A percentile compares a stretch with the other conserved stretches of the same genome.
Conservation (phyloP, 1,139 yeast species). For the Sugiyamaella castrensis region DNA sequence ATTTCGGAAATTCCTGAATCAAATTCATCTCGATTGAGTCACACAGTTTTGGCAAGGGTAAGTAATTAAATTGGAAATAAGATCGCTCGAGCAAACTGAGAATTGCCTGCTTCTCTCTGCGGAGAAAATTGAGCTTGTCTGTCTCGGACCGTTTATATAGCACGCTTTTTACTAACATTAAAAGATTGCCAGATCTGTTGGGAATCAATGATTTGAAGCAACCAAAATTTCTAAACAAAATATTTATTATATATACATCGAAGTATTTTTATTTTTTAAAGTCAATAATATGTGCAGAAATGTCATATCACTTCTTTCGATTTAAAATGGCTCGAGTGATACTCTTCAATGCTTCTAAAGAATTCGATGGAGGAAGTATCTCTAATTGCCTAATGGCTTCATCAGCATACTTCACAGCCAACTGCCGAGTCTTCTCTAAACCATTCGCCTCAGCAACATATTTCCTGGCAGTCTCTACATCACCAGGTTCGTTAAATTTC, state of each 20-base stretch:
- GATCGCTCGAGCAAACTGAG: no score
- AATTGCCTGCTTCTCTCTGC: no score
- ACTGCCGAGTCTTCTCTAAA: slow-evolving; percentile 65
- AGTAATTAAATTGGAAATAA: no score
- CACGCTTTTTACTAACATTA: no score
- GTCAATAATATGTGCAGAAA: neutral
- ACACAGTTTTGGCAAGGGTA: neutral
- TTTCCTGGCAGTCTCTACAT: slow-evolving; percentile 71
- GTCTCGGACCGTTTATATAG: no score
- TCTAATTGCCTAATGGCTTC: slow-evolving; percentile 68
- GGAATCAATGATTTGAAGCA: neutral
- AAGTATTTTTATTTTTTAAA: neutral
- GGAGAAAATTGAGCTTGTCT: no score
- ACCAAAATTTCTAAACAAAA: neutral
- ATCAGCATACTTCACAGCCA: slow-evolving; percentile 77
- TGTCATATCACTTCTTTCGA: slow-evolving; percentile 55
- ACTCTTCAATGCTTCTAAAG: slow-evolving; percentile 82
- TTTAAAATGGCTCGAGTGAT: slow-evolving; percentile 81
- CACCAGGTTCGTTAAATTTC: slow-evolving; percentile 77
- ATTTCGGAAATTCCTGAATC: neutral
- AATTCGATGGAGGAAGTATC: slow-evolving; percentile 79
- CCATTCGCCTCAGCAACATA: slow-evolving; percentile 75
- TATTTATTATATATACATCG: slow-evolving; percentile 2
- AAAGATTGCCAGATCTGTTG: neutral
- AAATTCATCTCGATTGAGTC: neutral